Percentiles rank a stretch among this genome's conserved stretches.
Evolutionary conservation across 2,329 filamentous ascomycete genomes (phyloP).

Genomic region (Xylariomycetidae sp.): DNA sequence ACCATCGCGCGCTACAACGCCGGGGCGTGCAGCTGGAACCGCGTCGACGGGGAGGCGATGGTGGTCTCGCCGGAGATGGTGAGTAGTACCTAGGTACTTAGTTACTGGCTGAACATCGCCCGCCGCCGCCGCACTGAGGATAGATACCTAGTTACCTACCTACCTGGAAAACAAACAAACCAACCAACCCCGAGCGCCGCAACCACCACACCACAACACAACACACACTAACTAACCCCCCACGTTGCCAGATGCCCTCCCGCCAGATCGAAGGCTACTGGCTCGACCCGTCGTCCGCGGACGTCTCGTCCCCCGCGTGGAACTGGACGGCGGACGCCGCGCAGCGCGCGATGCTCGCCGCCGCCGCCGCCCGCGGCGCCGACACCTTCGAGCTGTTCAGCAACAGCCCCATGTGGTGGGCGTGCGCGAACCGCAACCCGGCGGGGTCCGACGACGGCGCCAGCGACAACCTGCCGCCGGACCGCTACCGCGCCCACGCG

Average conservation of each 20-base stretch:
- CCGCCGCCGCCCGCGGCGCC: constrained; percentile 30
- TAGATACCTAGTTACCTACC: too few species aligned
- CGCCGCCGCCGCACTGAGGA: too few species aligned
- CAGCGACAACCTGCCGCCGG: constrained; percentile 32
- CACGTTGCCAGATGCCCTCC: neutral
- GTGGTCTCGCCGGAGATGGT: constrained; percentile 31
- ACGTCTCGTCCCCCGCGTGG: constrained; percentile 32
- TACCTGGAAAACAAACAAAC: too few species aligned
- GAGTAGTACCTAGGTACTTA: too few species aligned
- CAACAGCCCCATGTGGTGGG: constrained; percentile 41
- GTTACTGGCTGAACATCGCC: too few species aligned
- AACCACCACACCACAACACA: too few species aligned
- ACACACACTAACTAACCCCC: neutral
- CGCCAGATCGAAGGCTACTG: constrained; percentile 36
- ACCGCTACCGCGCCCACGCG: constrained; percentile 32
- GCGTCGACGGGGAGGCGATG: constrained; percentile 27
- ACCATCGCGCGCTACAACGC: constrained; percentile 39
- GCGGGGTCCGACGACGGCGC: constrained; percentile 29
- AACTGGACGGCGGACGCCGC: constrained; percentile 34
- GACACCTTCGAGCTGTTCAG: constrained; percentile 38
- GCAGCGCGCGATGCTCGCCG: constrained; percentile 33
- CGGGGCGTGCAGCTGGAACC: constrained; percentile 33
- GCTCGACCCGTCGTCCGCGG: constrained; percentile 29
- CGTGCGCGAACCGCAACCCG: constrained; percentile 36
- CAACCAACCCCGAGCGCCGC: too few species aligned